Percentiles rank a stretch among this genome's conserved stretches.
phyloP scores from a whole-genome alignment of 805 yeast species.

The Wickerhamiella brachini region DNA sequence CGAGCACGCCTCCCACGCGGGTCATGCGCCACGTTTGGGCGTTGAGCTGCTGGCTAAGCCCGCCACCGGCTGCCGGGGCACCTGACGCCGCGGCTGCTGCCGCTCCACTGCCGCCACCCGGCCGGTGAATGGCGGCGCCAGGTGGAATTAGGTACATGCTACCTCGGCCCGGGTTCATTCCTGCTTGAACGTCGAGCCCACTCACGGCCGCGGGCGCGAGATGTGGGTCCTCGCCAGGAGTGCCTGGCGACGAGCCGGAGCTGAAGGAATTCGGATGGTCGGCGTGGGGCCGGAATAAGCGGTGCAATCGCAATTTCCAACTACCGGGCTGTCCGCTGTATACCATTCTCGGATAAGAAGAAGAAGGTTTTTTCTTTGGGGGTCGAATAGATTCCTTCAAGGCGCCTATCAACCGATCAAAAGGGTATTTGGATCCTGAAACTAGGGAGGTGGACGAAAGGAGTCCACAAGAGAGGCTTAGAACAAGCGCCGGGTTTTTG shows the following conservation, averaged over 20 bases:
- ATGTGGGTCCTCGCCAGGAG: background rate
- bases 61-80: background rate
- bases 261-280: conserved; percentile 2
- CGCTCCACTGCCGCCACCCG: background rate
- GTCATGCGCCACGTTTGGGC: background rate
- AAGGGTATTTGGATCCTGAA: too few species aligned
- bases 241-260: background rate
- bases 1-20: background rate
- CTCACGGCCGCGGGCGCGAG: background rate
- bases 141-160: background rate
- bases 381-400: too few species aligned
- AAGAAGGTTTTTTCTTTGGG: too few species aligned
- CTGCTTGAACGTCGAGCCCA: background rate
- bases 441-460: too few species aligned
- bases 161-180: background rate
- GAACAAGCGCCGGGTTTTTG: background rate
- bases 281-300: background rate
- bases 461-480: background rate
- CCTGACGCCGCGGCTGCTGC: background rate
- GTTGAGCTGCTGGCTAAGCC: background rate
- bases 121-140: background rate
- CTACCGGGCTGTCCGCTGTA: background rate
- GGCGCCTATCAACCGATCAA: too few species aligned
- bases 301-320: background rate
- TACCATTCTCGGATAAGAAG: background rate